Percentiles rank a stretch among this genome's conserved stretches.
These are phyloP conservation scores for Hericium coralloides DNA, from an alignment of 768 basidiomycete genomes.

Conservation along the genomic window DNA sequence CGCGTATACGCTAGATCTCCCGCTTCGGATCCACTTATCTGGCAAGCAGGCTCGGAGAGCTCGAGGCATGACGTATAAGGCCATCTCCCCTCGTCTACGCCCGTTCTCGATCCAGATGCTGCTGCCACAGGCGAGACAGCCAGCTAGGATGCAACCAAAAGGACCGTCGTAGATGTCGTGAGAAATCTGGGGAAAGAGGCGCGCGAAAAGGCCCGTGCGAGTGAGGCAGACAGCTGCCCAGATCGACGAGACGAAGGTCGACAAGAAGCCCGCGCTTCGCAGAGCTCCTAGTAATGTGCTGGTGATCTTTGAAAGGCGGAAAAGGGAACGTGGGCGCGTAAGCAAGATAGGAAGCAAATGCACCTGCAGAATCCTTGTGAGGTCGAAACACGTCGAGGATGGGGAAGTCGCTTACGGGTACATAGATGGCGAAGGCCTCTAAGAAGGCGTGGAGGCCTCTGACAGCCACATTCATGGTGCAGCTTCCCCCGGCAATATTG, in stretches of 20 bases:
- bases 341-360: slow-evolving; percentile 62
- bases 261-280: slow-evolving; percentile 65
- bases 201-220: slow-evolving; percentile 56
- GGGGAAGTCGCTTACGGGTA: slow-evolving; percentile 45
- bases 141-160: slow-evolving; percentile 54
- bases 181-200: slow-evolving; percentile 54
- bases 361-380: slow-evolving; percentile 33
- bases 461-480: slow-evolving; percentile 46
- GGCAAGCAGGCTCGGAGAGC: slow-evolving; percentile 61
- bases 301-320: slow-evolving; percentile 34
- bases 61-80: slow-evolving; percentile 67
- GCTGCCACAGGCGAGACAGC: slow-evolving; percentile 60
- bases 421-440: slow-evolving; percentile 56
- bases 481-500: slow-evolving; percentile 44
- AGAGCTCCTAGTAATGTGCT: slow-evolving; percentile 38
- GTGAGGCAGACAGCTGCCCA: slow-evolving; percentile 66
- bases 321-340: slow-evolving; percentile 44
- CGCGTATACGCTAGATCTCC: slow-evolving; percentile 29
- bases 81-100: slow-evolving; percentile 66
- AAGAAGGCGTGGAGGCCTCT: slow-evolving; percentile 50
- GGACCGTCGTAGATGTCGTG: slow-evolving; percentile 80
- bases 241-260: slow-evolving; percentile 60
- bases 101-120: slow-evolving; percentile 78
- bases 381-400: background rate
- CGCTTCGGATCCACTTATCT: slow-evolving; percentile 38